These are phyloP conservation scores for Aspergillus mulundensis DNA, from an alignment of 495 filamentous ascomycete species.

Conservation along the genomic window DNA sequence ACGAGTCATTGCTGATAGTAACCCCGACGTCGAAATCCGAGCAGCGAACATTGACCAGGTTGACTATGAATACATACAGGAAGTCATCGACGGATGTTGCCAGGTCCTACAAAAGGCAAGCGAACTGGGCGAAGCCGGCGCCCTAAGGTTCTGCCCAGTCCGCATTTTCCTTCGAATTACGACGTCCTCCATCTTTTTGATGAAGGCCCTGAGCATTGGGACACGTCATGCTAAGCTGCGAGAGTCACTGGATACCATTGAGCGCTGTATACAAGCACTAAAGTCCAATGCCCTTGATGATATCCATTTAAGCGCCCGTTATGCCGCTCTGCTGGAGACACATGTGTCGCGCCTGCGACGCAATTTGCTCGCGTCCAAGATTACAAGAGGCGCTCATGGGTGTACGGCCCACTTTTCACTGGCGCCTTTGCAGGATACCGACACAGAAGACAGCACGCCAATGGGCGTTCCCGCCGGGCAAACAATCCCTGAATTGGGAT, in stretches of 20 bases:
- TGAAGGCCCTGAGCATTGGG: constrained; percentile 51
- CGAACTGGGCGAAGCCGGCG: constrained; percentile 38
- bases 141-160: constrained; percentile 47
- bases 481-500: constrained; percentile 30
- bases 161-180: constrained; percentile 50
- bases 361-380: constrained; percentile 36
- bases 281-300: constrained; percentile 49
- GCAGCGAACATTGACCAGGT: constrained; percentile 48
- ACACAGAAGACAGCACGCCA: constrained; percentile 21
- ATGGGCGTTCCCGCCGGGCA: constrained; percentile 25
- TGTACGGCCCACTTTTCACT: constrained; percentile 27
- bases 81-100: constrained; percentile 52
- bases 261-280: constrained; percentile 44
- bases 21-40: constrained; percentile 36
- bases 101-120: constrained; percentile 46
- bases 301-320: constrained; percentile 50
- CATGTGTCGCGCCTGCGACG: constrained; percentile 43
- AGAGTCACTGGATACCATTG: constrained; percentile 46
- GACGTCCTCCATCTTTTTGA: constrained; percentile 49
- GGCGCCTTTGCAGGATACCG: constrained; percentile 29
- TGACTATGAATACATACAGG: constrained; percentile 54
- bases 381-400: constrained; percentile 22
- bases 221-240: constrained; percentile 45
- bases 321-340: constrained; percentile 47
- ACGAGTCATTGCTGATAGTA: constrained; percentile 38